A percentile compares a stretch with the other conserved stretches of the same genome.
Evolutionary conservation across 2,329 filamentous ascomycete species (phyloP).

Genomic region (Corinectria fuckeliana): DNA sequence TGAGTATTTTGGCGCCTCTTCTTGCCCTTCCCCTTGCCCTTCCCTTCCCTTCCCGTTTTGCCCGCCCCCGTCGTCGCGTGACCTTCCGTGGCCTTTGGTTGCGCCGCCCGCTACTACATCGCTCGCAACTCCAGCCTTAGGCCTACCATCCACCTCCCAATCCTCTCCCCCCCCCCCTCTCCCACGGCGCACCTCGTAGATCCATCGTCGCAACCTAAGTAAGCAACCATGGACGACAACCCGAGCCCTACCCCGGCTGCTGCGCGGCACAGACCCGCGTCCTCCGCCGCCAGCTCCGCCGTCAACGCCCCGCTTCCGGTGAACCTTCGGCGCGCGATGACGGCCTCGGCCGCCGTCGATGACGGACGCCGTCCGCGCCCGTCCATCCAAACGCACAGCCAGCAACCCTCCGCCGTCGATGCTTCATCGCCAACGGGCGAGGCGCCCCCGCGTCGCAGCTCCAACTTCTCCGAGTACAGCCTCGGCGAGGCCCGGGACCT

Average conservation of each 20-base stretch:
- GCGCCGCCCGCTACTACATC: slow-evolving; percentile 6
- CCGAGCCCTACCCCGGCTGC: slow-evolving; percentile 17
- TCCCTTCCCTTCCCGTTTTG: slow-evolving; percentile 6
- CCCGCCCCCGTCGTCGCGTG: slow-evolving; percentile 20
- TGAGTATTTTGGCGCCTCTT: too few relatives aligned
- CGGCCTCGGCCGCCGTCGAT: slow-evolving; percentile 45
- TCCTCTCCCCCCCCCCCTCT: slow-evolving; percentile 3
- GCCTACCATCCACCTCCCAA: too few relatives aligned
- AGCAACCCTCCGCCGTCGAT: slow-evolving; percentile 23
- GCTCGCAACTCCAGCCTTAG: not conserved
- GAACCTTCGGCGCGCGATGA: slow-evolving; percentile 9
- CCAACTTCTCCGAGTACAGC: slow-evolving; percentile 79
- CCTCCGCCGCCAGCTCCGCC: slow-evolving; percentile 23
- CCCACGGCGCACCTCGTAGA: slow-evolving; percentile 8
- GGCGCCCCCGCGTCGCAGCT: slow-evolving; percentile 68
- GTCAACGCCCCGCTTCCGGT: slow-evolving; percentile 33
- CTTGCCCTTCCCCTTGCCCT: not conserved
- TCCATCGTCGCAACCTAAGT: slow-evolving; percentile 10
- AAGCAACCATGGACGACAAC: slow-evolving; percentile 29
- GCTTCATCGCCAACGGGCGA: slow-evolving; percentile 35
- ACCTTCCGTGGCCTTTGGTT: too few relatives aligned
- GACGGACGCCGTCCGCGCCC: slow-evolving; percentile 51
- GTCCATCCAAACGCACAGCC: slow-evolving; percentile 32
- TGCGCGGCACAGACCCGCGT: slow-evolving; percentile 20
- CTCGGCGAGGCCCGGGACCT: slow-evolving; percentile 74